phyloP scores from a whole-genome alignment of 2,329 filamentous ascomycete genomes.

The Penicillium sp. region DNA sequence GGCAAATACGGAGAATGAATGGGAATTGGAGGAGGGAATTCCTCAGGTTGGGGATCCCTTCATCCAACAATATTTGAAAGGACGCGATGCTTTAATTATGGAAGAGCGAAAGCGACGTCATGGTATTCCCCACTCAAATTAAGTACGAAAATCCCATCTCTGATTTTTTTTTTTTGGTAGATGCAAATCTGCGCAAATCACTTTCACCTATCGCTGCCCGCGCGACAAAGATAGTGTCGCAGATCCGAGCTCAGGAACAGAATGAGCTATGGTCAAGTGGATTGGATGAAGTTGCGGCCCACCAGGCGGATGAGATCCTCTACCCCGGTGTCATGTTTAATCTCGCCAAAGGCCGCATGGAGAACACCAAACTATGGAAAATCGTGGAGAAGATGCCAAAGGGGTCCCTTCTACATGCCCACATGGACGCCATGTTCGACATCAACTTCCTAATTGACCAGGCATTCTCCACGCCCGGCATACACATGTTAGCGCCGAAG shows the following conservation, averaged over 20 bases:
- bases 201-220: slow-evolving; percentile 75
- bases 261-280: slow-evolving; percentile 71
- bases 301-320: slow-evolving; percentile 60
- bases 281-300: slow-evolving; percentile 67
- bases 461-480: slow-evolving; percentile 67
- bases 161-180: slow-evolving; percentile 14
- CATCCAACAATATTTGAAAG: slow-evolving; percentile 75
- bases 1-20: slow-evolving; percentile 22
- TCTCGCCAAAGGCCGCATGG: slow-evolving; percentile 80
- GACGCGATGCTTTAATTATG: slow-evolving; percentile 70
- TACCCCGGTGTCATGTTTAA: slow-evolving; percentile 94
- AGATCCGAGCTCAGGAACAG: slow-evolving; percentile 75
- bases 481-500: slow-evolving; percentile 63
- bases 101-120: slow-evolving; percentile 81
- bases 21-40: slow-evolving; percentile 44
- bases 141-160: not conserved
- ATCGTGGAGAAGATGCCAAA: slow-evolving; percentile 88
- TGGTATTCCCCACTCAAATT: slow-evolving; percentile 49
- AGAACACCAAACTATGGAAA: slow-evolving; percentile 77
- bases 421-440: slow-evolving; percentile 88
- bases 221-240: slow-evolving; percentile 75
- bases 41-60: slow-evolving; percentile 64
- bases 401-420: slow-evolving; percentile 67
- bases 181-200: slow-evolving; percentile 38
- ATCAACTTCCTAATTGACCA: slow-evolving; percentile 74